phyloP scores from a whole-genome alignment of 1,284 basidiomycete species.

The Marasmius tenuissimus region DNA sequence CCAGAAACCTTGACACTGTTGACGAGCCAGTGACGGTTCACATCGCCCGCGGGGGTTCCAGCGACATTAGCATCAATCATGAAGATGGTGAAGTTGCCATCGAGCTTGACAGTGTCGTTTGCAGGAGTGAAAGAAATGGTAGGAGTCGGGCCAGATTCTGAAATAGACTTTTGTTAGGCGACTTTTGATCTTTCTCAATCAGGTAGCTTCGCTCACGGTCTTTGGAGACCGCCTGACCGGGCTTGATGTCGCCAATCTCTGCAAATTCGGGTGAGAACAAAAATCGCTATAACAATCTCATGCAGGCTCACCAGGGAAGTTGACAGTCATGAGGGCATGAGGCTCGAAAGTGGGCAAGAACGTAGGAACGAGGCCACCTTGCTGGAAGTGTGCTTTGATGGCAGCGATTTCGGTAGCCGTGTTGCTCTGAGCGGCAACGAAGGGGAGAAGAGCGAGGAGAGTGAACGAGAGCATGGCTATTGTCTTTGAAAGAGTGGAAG shows the following conservation, averaged over 20 bases:
- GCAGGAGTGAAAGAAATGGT: slow-evolving; percentile 46
- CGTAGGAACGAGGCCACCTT: slow-evolving; percentile 59
- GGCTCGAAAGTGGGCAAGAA: slow-evolving; percentile 59
- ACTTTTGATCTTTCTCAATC: slow-evolving; percentile 10
- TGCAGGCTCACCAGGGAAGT: slow-evolving; percentile 40
- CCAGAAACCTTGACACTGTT: slow-evolving; percentile 60
- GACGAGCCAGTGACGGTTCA: slow-evolving; percentile 80
- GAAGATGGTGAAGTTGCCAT: slow-evolving; percentile 58
- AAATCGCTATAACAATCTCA: neutral
- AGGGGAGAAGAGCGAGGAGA: slow-evolving; percentile 37
- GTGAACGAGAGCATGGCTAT: slow-evolving; percentile 33
- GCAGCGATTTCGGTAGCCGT: slow-evolving; percentile 44
- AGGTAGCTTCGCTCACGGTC: slow-evolving; percentile 42
- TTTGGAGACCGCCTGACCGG: slow-evolving; percentile 60
- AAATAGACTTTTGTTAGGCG: slow-evolving; percentile 1
- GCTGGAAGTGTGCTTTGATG: slow-evolving; percentile 60
- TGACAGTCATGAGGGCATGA: slow-evolving; percentile 49
- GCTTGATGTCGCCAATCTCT: slow-evolving; percentile 47
- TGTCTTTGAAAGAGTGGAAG: neutral
- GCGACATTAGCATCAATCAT: slow-evolving; percentile 73
- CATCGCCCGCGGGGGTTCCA: slow-evolving; percentile 50
- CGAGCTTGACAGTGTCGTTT: slow-evolving; percentile 42
- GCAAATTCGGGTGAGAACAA: neutral
- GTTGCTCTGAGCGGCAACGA: slow-evolving; percentile 42
- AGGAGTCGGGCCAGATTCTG: slow-evolving; percentile 58